These are phyloP conservation scores for Quercus wislizeni DNA, from an alignment of 306 rosid species.

Conservation along the genomic window DNA sequence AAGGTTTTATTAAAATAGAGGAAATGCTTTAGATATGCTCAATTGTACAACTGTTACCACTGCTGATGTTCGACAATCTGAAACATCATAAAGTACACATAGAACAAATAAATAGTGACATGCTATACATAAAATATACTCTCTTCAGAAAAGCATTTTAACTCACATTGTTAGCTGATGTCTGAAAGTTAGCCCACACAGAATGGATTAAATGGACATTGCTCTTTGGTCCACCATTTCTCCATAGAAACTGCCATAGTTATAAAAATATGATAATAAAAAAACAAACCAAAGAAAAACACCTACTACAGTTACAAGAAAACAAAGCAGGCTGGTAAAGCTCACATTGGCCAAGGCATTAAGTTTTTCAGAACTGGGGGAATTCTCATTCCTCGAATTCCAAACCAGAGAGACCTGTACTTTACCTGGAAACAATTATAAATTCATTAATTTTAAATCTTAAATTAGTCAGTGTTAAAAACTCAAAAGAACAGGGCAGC, in stretches of 20 bases:
- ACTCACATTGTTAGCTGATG: constrained; percentile 89
- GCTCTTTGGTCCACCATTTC: constrained; percentile 76
- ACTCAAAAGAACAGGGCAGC: background rate
- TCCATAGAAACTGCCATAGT: constrained; percentile 73
- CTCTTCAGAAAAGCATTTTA: constrained; percentile 8
- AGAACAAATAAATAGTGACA: background rate
- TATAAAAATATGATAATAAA: background rate
- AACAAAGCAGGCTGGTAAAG: constrained; percentile 4
- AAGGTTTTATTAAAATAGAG: no score
- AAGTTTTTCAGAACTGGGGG: constrained; percentile 59
- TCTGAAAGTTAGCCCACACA: constrained; percentile 98
- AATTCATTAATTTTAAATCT: constrained; percentile 13
- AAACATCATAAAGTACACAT: background rate
- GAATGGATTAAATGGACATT: constrained; percentile 74
- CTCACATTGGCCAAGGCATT: constrained; percentile 79
- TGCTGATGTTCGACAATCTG: background rate
- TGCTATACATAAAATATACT: background rate
- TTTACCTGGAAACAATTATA: constrained; percentile 51
- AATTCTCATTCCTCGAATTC: constrained; percentile 84
- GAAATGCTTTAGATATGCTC: background rate
- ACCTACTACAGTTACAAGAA: background rate
- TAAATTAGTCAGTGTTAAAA: constrained; percentile 2
- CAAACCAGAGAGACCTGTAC: constrained; percentile 93
- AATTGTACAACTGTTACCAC: background rate
- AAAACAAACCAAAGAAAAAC: background rate